Evolutionary conservation across 176 grass and related monocot species (phyloP).

Genomic region (Carex myosuroides): DNA sequence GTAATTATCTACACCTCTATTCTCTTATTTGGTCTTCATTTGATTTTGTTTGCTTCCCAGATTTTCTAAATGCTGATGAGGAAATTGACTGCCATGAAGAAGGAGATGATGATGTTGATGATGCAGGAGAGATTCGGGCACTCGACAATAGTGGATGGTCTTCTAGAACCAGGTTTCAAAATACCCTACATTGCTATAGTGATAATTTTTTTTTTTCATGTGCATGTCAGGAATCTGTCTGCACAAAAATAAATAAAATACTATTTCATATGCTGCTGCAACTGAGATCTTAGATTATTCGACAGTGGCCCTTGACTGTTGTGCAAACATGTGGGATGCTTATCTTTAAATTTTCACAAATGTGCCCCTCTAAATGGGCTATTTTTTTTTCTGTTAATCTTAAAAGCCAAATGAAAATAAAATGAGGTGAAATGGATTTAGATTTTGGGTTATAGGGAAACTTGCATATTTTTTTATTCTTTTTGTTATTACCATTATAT

Average conservation of each 20-base stretch:
- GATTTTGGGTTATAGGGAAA: background rate
- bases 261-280: background rate
- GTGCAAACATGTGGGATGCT: background rate
- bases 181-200: background rate
- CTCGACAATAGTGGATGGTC: slow-evolving; percentile 95
- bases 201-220: background rate
- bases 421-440: background rate
- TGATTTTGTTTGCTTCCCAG: slow-evolving; percentile 30
- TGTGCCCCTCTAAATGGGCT: background rate
- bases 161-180: slow-evolving; percentile 71
- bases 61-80: slow-evolving; percentile 90
- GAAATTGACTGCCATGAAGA: slow-evolving; percentile 62
- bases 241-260: background rate
- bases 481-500: background rate
- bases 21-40: slow-evolving; percentile 6
- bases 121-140: slow-evolving; percentile 63
- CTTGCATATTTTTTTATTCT: background rate
- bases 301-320: background rate
- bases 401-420: background rate
- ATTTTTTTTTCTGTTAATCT: background rate
- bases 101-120: slow-evolving; percentile 41
- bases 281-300: background rate
- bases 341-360: background rate
- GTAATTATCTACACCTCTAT: background rate
- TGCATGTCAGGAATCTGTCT: background rate